Base-by-base conservation (phyloP, 2,329 filamentous ascomycete species). In the Aspergillus pseudoviridinutans region DNA sequence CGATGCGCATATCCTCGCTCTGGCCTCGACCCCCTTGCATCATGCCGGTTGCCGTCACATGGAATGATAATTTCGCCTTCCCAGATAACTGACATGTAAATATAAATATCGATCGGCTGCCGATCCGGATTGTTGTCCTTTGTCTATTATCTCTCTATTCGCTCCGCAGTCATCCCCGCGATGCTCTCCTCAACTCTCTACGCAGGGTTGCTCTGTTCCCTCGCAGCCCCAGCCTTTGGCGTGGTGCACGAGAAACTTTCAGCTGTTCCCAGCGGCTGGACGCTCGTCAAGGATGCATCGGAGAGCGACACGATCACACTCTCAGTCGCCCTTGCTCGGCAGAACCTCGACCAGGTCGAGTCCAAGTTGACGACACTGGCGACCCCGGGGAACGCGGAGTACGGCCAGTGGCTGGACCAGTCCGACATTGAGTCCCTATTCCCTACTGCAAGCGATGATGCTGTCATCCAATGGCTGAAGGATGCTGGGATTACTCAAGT, bases 371-470 rank as follows among this genome's bases (percentile, higher is more conserved):
- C 71, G 25, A 70, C 73, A 5, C 67, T 79, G 24, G 81, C 80
- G 22, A 80, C 79, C 0, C 82, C 82, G 1, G 74, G 74, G 6
- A 71, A 77, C 58, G 60, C 73, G 3, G 68, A 71, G 17, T 83
- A 84, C 61, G 82, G 82, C 27, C 67, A 80, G 56, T 81, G 82
- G 66, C 74, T 81, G 60, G 74, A 71, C 24, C 69, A 74, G 44
- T 68, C 73, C 12, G 76, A 79, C 41, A 71, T 80, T 55, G 75
- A 79, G 49, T 61, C 71, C 3, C 71, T 79, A 60, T 74, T 81
- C 46, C 74, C 70, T 7, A 65, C 72, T 3, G 72, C 75, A 6
- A 72, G 74, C 7, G 63, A 73, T 7, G 61, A 71, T 0, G 64
- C 69, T 1, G 75, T 80, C 17, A 66, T 73, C 8, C 62, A 59